These are phyloP conservation scores for Fusarium dlaminii DNA, from an alignment of 2,329 filamentous ascomycete genomes.

Conservation along the genomic window DNA sequence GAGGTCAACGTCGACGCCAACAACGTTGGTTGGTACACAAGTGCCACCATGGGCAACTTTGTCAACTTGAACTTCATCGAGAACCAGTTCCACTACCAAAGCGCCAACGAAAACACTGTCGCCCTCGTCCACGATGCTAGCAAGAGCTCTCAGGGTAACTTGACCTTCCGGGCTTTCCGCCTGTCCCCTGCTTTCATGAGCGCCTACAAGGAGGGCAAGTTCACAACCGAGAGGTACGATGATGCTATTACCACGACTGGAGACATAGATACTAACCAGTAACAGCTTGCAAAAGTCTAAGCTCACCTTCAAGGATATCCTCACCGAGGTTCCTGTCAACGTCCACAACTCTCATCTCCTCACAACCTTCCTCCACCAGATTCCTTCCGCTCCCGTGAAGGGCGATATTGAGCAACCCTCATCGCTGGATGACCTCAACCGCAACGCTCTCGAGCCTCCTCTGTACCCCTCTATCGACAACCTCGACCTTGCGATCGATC, in stretches of 20 bases:
- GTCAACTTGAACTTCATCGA: constrained; percentile 95
- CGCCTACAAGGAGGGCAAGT: constrained; percentile 96
- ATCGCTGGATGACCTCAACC: constrained; percentile 80
- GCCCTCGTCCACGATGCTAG: constrained; percentile 95
- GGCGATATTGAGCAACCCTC: constrained; percentile 78
- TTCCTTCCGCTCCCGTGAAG: constrained; percentile 71
- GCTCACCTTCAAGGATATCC: constrained; percentile 91
- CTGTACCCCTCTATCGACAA: constrained; percentile 89
- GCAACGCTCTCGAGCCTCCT: constrained; percentile 69
- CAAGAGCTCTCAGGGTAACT: constrained; percentile 89
- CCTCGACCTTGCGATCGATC: constrained; percentile 93
- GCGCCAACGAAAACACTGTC: constrained; percentile 88
- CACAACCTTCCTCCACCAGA: constrained; percentile 93
- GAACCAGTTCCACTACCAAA: constrained; percentile 98
- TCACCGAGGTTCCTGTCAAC: constrained; percentile 87
- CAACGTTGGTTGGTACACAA: constrained; percentile 98
- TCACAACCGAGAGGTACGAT: constrained; percentile 90
- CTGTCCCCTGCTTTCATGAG: constrained; percentile 88
- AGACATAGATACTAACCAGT: constrained; percentile 19
- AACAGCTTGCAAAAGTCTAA: constrained; percentile 91
- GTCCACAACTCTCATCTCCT: constrained; percentile 98
- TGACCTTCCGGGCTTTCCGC: constrained; percentile 91
- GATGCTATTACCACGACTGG: not conserved
- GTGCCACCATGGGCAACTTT: constrained; percentile 98
- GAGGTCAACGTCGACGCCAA: constrained; percentile 99